These are phyloP conservation scores for Arctium minus DNA, from an alignment of 129 eudicot genomes.

Conservation along the genomic window DNA sequence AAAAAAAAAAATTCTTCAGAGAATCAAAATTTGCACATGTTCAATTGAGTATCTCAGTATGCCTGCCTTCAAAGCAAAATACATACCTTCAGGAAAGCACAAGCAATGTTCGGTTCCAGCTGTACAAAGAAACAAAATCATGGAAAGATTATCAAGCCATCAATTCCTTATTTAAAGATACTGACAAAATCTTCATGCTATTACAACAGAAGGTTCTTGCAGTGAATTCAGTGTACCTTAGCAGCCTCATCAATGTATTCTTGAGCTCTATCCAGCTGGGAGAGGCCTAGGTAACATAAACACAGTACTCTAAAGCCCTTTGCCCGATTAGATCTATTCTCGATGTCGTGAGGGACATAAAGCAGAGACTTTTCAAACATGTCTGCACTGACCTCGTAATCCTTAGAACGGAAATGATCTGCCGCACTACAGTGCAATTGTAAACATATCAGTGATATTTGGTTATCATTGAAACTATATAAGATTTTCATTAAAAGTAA, in stretches of 20 bases:
- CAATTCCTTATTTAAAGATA: neutral
- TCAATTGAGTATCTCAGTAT: neutral
- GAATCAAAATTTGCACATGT: neutral
- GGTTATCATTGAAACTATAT: neutral
- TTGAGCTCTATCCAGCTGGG: slow-evolving; percentile 88
- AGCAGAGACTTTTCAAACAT: slow-evolving; percentile 90
- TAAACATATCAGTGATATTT: slow-evolving; percentile 6
- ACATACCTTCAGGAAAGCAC: slow-evolving; percentile 85
- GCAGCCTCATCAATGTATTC: slow-evolving; percentile 97
- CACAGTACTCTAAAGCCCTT: slow-evolving; percentile 89
- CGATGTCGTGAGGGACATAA: slow-evolving; percentile 73
- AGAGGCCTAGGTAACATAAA: slow-evolving; percentile 76
- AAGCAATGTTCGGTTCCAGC: slow-evolving; percentile 87
- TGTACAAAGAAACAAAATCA: slow-evolving; percentile 32
- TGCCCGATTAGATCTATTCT: slow-evolving; percentile 75
- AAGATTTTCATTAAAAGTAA: neutral
- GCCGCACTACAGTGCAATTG: slow-evolving; percentile 66
- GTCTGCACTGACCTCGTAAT: slow-evolving; percentile 76
- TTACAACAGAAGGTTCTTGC: neutral
- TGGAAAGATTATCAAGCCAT: neutral
- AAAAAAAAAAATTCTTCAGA: neutral
- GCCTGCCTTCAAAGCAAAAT: neutral
- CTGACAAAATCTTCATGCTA: neutral
- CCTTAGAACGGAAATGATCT: slow-evolving; percentile 78
- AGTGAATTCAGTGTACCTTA: slow-evolving; percentile 48